Base-by-base conservation (phyloP, 352 stramenopile species). In the Pythium aquatile region DNA sequence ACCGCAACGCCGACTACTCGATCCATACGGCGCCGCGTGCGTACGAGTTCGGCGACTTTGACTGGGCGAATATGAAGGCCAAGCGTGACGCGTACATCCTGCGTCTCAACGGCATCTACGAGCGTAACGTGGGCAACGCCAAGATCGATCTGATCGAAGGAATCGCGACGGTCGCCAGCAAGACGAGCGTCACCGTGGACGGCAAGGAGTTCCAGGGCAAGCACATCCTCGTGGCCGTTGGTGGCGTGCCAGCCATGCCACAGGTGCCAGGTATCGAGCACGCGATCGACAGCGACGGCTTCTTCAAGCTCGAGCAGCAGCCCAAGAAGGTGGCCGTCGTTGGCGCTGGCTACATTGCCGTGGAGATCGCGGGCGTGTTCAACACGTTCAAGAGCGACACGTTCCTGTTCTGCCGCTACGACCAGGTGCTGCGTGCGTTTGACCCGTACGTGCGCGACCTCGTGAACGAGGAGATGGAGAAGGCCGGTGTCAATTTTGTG, bases 341-440 rank as follows among this genome's bases (percentile, higher is more conserved):
- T 9, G 97, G 98, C 47, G 97, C 93, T 6, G 98, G 97, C 16
- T 99, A 99, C 81, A 99, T 99, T 74, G 97, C 94, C 28, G 94
- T 99, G 3, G 97, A 99, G 85, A 74, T 99, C 35, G 97, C 96
- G 2, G 95, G 83, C 49, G 79, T 99, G 55, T 92, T 99, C 55
- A 93, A 98, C 65, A 80, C 79, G 28, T 74, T 99, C 17, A 95
- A 97, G 37, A 90, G 77, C 20, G 91, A 99, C 52, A 97, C 94
- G 30, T 87, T 78, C 28, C 69, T 98, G 29, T 95, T 97, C 72
- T 97, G 89, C 72, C 88, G 95, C 49, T 83, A 83, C 53, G 81
- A 92, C 70, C 74, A 90, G 37, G 89, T 97, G 44, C 76, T 98
- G 33, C 84, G 91, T 47, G 77, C 77, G 44, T 98, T 98, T 69